These are phyloP conservation scores for Cercospora canescens DNA, from an alignment of 2,329 filamentous ascomycete genomes.

Conservation along the genomic window DNA sequence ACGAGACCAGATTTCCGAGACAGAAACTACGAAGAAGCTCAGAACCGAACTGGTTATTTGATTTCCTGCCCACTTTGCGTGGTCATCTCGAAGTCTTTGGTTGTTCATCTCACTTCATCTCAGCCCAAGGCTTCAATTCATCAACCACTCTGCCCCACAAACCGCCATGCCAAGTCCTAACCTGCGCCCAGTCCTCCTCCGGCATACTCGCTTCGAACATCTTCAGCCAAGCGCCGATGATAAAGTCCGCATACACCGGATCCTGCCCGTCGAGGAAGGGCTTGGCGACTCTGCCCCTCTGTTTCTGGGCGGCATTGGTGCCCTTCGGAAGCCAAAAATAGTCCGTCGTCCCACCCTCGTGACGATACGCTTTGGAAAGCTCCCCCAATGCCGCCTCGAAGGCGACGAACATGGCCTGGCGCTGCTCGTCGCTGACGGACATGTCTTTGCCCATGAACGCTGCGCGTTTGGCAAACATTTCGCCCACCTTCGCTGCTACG, in stretches of 20 bases:
- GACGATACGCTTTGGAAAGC: slow-evolving; percentile 45
- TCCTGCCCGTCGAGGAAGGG: slow-evolving; percentile 51
- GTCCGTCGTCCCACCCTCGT: slow-evolving; percentile 35
- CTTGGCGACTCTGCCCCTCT: slow-evolving; percentile 35
- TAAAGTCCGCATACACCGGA: slow-evolving; percentile 57
- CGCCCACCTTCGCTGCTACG: slow-evolving; percentile 46
- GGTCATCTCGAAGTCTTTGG: neutral
- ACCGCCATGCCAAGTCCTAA: slow-evolving; percentile 52
- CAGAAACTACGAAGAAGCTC: neutral
- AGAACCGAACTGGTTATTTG: neutral
- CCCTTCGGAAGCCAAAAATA: slow-evolving; percentile 24
- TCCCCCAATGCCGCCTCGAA: slow-evolving; percentile 46
- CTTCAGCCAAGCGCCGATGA: slow-evolving; percentile 58
- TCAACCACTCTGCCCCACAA: slow-evolving; percentile 54
- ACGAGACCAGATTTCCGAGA: neutral
- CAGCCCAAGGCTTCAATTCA: slow-evolving; percentile 33
- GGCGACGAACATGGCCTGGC: slow-evolving; percentile 40
- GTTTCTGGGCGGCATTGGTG: slow-evolving; percentile 20
- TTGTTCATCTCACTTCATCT: slow-evolving; percentile 23
- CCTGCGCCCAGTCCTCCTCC: slow-evolving; percentile 49
- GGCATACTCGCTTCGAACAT: slow-evolving; percentile 48
- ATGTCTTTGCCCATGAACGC: slow-evolving; percentile 40
- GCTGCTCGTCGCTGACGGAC: slow-evolving; percentile 38
- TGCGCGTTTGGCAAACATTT: slow-evolving; percentile 52
- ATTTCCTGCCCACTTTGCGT: neutral